Percentiles rank a stretch among this genome's conserved stretches.
phyloP scores from a whole-genome alignment of 805 yeast genomes.

The Monosporozyma siamensis region DNA sequence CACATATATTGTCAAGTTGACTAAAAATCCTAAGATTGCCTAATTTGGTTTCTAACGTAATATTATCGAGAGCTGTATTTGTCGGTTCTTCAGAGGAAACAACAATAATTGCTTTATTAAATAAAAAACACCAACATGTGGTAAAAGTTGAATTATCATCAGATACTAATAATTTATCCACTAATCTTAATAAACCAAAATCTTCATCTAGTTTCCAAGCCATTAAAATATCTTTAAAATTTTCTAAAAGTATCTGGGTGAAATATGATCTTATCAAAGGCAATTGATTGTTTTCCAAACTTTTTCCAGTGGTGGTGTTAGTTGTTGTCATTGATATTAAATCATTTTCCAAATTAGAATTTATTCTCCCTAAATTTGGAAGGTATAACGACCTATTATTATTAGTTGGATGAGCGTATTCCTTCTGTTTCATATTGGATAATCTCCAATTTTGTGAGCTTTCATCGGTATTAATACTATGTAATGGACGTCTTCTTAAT shows the following conservation, averaged over 20 bases:
- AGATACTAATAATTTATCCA: constrained; percentile 29
- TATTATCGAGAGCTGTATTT: constrained; percentile 1
- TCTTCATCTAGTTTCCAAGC: constrained; percentile 25
- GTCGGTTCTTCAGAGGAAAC: constrained; percentile 7
- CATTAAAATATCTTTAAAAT: constrained; percentile 12
- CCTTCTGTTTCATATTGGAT: not conserved
- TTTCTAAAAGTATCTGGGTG: constrained; percentile 15
- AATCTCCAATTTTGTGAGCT: not conserved
- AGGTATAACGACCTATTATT: not conserved
- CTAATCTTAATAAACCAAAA: constrained; percentile 31
- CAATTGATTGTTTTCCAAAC: constrained; percentile 7
- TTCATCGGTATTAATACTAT: not conserved
- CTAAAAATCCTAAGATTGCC: constrained; percentile 10
- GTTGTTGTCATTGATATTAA: not conserved
- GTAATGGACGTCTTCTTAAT: not conserved
- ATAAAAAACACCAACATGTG: constrained; percentile 29
- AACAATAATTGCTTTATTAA: constrained; percentile 21
- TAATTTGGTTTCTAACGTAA: constrained; percentile 8
- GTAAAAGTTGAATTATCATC: constrained; percentile 20
- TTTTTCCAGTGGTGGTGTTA: not conserved
- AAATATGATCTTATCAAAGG: constrained; percentile 21
- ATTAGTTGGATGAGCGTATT: not conserved
- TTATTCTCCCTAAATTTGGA: not conserved
- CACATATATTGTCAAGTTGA: constrained; percentile 8
- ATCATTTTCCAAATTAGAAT: not conserved